Evolutionary conservation across 257 asterid species (phyloP), one percentile per base, ranked within the genome.

Genomic region (Solanum peruvianum): DNA sequence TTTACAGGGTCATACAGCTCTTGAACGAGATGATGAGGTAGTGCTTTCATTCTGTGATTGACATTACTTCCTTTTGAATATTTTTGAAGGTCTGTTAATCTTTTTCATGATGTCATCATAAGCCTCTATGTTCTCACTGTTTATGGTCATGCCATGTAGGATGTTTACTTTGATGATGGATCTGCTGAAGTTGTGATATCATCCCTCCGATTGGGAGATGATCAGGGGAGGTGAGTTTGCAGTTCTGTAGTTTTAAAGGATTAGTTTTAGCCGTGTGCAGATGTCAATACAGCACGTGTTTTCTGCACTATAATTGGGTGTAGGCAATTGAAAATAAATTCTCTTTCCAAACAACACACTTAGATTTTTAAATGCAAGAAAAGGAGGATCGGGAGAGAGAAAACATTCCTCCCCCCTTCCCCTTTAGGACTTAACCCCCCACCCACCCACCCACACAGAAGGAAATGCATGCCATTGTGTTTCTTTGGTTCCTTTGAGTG

Each of bases 151-250:
- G 84, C 84, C 29, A 29, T 80, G 64, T 27, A 97, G 99, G 99
- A 96, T 91, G 98, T 93, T 67, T 97, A 95, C 95, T 97, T 97
- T 85, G 99, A 97, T 27, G 98, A 97, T 60, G 98, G 94, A 88
- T 93, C 98, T 76, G 99, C 99, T 72, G 99, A 97, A 91, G 99
- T 97, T 39, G 99, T 97, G 86, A 94, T 97, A 87, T 97, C 99
- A 83, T 95, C 99, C 86, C 92, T 97, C 83, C 90, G 99, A 91
- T 91, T 97, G 95, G 99, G 98, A 58, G 98, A 94, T 88, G 98
- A 95, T 89, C 98, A 96, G 85, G 98, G 98, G 86, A 96, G 99
- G 99, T 96, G 90, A 90, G 98, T 92, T 25, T 31, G 14, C 84
- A 80, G 67, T 23, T 80, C 42, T 47, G 67, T 80, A 80, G 84